Conservation (phyloP, 1,139 yeast genomes). For the Geotrichum candidum region DNA sequence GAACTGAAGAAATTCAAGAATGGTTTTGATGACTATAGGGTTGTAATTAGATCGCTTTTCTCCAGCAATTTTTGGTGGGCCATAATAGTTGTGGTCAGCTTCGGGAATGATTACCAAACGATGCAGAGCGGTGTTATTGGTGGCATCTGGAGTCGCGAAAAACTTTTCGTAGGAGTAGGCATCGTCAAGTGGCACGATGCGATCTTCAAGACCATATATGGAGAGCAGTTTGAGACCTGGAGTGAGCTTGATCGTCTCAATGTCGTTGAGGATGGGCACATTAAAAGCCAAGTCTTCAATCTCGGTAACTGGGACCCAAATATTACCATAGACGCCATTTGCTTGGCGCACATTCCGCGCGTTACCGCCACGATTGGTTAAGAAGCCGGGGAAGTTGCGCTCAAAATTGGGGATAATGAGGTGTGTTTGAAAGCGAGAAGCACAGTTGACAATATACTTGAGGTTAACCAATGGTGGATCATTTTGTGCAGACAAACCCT, state of each 20-base stretch:
- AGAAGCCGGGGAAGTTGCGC: constrained; percentile 1
- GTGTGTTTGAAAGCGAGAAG: constrained; percentile 12
- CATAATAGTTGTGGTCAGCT: constrained; percentile 19
- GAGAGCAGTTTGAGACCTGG: not conserved
- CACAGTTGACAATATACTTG: constrained; percentile 11
- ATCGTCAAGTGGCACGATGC: constrained; percentile 14
- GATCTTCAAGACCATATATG: constrained; percentile 14
- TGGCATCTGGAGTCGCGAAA: not conserved
- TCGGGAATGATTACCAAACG: constrained; percentile 11
- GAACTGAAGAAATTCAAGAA: constrained; percentile 2
- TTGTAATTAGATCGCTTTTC: constrained; percentile 17
- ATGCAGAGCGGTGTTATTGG: not conserved
- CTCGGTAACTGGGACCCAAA: constrained; percentile 15
- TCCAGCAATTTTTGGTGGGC: constrained; percentile 10
- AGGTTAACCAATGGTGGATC: not conserved
- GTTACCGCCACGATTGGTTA: not conserved
- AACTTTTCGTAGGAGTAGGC: constrained; percentile 2
- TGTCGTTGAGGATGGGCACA: constrained; percentile 1
- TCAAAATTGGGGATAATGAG: not conserved
- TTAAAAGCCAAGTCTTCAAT: constrained; percentile 8
- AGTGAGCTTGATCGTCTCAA: not conserved
- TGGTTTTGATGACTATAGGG: constrained; percentile 9
- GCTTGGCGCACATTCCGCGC: constrained; percentile 5
- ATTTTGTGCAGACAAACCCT: not conserved
- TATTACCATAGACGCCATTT: constrained; percentile 1